Evolutionary conservation across 2,329 filamentous ascomycete species (phyloP).

Genomic region (Ophiostoma sp.): DNA sequence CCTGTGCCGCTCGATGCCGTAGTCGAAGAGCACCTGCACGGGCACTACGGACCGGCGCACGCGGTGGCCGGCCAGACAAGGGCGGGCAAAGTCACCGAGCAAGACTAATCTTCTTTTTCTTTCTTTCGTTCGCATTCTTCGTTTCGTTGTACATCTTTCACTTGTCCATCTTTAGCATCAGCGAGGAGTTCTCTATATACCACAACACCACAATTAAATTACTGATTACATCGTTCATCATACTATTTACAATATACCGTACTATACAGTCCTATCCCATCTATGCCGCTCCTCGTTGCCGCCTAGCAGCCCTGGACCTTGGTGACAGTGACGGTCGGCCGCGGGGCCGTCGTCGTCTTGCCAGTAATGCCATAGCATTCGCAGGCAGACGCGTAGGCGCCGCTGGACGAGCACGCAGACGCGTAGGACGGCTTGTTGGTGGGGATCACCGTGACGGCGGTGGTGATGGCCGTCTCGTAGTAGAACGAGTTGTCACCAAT

Average conservation of each 20-base stretch:
- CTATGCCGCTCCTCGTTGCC: not conserved
- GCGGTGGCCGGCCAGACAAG: conserved; percentile 41
- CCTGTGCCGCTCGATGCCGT: conserved; percentile 34
- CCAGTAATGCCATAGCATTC: conserved; percentile 43
- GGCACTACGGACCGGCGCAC: conserved; percentile 42
- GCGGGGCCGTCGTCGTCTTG: conserved; percentile 36
- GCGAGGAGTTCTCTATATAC: not conserved
- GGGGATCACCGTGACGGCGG: conserved; percentile 37
- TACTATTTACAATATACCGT: not conserved
- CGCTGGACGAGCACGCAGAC: conserved; percentile 34
- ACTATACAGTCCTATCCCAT: no score
- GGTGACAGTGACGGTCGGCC: conserved; percentile 39
- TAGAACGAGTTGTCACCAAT: conserved; percentile 15
- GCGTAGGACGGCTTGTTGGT: conserved; percentile 39
- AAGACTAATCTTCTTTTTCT: not conserved
- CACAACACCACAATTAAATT: no score
- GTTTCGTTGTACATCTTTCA: not conserved
- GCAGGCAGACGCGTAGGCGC: conserved; percentile 40
- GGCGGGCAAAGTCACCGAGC: conserved; percentile 13
- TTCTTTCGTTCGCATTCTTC: not conserved
- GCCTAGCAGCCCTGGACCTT: conserved; percentile 30
- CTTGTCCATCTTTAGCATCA: not conserved
- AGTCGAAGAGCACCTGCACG: conserved; percentile 43
- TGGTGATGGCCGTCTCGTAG: conserved; percentile 30
- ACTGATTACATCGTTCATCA: not conserved